Base-by-base conservation (phyloP, 2,329 filamentous ascomycete genomes). In the Colletotrichum viniferum region DNA sequence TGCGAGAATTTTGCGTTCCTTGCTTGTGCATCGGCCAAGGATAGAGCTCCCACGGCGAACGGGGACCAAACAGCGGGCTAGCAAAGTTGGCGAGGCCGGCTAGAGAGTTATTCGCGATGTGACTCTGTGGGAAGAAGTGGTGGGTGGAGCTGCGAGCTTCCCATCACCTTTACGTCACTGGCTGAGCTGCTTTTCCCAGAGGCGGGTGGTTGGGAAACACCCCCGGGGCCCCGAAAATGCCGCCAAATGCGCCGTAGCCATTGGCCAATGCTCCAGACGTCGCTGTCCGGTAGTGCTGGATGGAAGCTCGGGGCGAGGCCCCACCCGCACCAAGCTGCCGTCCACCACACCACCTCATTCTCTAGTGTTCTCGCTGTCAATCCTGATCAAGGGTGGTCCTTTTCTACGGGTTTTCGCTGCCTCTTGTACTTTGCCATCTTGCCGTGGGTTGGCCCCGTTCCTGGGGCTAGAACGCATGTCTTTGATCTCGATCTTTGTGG, bases 91-190 rank as follows among this genome's bases (percentile, higher is more conserved):
- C 52, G 52, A 71, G 7, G 72, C 34, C 30, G 52, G 55, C 18
- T 6, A 38, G 67, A 69, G 34, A 48, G 52, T 71, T 36, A 28
- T 6, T 63, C 28, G 43, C 38, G 56, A 72, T 75, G 48, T 70
- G 36, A 68, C 68, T 10, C 26, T 48, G 26, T 36, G 26, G 32
- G 36, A 55, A 43, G 52, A 62, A 55, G 52, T 65, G 26, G 48
- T 26, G 28, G 28, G 65, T 68, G 65, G 65, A 43, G 52, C 52
- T 64, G 34, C 32, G 38, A 60, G 34, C 28, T n/a, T 16, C 36
- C 58, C 63, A 76, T 76, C 73, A 76, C 63, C 21, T 58, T 58
- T 69, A 76, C 73, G 73, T 76, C 73, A 76, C 70, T 64, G 69
- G 69, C 43, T 56, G n/a, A 32, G 43, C 10, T 52, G 43, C 43